These are phyloP conservation scores for Melaleuca alternifolia DNA, from an alignment of 345 rosid species.

Conservation along the genomic window DNA sequence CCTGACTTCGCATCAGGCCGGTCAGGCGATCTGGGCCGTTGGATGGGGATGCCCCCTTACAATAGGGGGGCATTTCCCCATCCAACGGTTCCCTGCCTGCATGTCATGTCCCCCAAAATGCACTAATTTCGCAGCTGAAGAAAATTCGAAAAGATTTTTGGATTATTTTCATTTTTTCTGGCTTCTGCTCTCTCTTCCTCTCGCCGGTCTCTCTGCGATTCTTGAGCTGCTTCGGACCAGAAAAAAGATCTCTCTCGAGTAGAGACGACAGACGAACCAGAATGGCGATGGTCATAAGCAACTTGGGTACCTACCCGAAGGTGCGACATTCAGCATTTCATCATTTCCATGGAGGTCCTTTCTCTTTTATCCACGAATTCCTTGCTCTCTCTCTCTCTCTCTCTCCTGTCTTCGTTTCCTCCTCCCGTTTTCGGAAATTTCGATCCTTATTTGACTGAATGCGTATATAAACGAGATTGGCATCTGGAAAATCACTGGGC, in stretches of 20 bases:
- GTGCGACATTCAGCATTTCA: conserved; percentile 8
- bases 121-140: not conserved
- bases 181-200: not conserved
- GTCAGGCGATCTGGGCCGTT: too few relatives aligned
- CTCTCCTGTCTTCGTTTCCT: not conserved
- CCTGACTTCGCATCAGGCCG: too few relatives aligned
- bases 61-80: too few relatives aligned
- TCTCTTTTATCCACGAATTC: not conserved
- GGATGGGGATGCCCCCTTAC: too few relatives aligned
- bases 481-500: not conserved
- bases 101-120: too few relatives aligned
- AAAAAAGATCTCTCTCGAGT: not conserved
- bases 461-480: not conserved
- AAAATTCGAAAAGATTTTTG: not conserved
- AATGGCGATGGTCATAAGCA: conserved; percentile 20
- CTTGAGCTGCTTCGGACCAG: not conserved
- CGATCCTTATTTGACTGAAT: not conserved
- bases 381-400: not conserved
- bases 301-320: conserved; percentile 26
- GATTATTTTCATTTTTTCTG: not conserved
- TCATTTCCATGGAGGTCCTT: conserved; percentile 1
- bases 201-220: not conserved
- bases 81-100: too few relatives aligned
- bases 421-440: not conserved
- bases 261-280: conserved; percentile 1